Evolutionary conservation across 1,139 yeast species (phyloP), one percentile per base, ranked within the genome.

Genomic region (Candida sanyaensis): DNA sequence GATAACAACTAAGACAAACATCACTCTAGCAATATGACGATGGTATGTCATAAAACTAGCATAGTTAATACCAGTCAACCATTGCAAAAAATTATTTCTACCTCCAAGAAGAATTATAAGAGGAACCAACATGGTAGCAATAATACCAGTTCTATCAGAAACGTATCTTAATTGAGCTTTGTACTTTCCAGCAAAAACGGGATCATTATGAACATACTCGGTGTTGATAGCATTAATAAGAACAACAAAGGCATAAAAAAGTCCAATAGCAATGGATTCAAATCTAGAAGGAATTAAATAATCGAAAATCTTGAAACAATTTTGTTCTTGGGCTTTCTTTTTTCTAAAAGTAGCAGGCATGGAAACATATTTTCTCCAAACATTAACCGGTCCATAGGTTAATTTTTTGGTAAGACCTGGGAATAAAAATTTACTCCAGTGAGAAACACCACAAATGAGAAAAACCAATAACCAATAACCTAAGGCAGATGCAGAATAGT

Each of bases 391-490:
- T 1, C 63, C 63, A 1, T 65, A 64, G 2, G 67, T 63, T 26
- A 59, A 54, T 17, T 49, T 52, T 29, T 59, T 60, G 21, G 59
- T 53, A 6, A 62, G 39, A 0, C 58, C 50, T 2, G 77, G 77
- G 37, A 61, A 60, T 29, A 71, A 49, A 4, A 58, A 27, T 43
- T 58, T 63, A 13, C 66, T 55, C 80, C 81, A 75, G 56, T 81
- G 78, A 43, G 66, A 58, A 13, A 75, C 38, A 2, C 70, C 68
- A 4, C 77, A 75, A 29, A 73, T 30, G 1, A 80, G 26, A 50
- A 80, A 56, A 7, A 82, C 65, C 4, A 74, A 46, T 1, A 67
- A 72, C 83, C 85, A 80, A 55, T 71, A 81, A 0, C 78, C 80
- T 29, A 80, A 54, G 27, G 73, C 47, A 2, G 75, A 83, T 23